These are phyloP conservation scores for Serendipita vermifera DNA, from an alignment of 768 basidiomycete genomes.

Conservation along the genomic window DNA sequence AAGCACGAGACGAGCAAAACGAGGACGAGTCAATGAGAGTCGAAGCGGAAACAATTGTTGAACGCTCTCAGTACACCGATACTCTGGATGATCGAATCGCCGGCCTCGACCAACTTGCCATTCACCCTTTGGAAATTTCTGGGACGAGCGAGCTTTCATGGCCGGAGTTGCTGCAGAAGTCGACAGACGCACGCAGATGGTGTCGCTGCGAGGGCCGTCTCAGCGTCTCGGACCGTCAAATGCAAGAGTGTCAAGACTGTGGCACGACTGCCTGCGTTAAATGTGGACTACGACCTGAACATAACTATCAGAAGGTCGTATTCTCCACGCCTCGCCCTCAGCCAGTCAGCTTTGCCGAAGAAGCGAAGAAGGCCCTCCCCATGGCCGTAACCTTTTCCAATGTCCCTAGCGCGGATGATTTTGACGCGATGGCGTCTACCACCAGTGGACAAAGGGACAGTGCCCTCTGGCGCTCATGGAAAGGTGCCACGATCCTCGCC, in stretches of 20 bases:
- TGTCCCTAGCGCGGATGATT: constrained; percentile 37
- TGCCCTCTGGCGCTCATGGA: constrained; percentile 58
- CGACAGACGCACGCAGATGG: constrained; percentile 58
- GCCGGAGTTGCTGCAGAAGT: constrained; percentile 44
- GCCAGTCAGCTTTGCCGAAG: constrained; percentile 61
- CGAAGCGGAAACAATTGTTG: constrained; percentile 26
- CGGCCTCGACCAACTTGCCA: constrained; percentile 55
- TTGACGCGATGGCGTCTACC: constrained; percentile 37
- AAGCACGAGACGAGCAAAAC: constrained; percentile 21
- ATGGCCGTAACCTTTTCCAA: constrained; percentile 55
- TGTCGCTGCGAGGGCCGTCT: constrained; percentile 87
- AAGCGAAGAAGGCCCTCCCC: constrained; percentile 67
- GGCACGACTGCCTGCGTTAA: constrained; percentile 65
- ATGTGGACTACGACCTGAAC: constrained; percentile 85
- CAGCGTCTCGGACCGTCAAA: constrained; percentile 51
- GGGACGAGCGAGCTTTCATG: constrained; percentile 35
- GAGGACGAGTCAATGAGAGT: constrained; percentile 37
- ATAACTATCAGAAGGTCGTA: constrained; percentile 52
- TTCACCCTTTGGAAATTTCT: constrained; percentile 57
- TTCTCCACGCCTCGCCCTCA: constrained; percentile 44
- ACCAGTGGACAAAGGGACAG: constrained; percentile 34
- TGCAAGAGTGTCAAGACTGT: constrained; percentile 66
- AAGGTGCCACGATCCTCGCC: constrained; percentile 47
- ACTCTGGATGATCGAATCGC: constrained; percentile 42
- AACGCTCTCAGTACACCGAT: constrained; percentile 10